phyloP scores from a whole-genome alignment of 169 alveolate species.

The Cryptosporidium meleagridis region DNA sequence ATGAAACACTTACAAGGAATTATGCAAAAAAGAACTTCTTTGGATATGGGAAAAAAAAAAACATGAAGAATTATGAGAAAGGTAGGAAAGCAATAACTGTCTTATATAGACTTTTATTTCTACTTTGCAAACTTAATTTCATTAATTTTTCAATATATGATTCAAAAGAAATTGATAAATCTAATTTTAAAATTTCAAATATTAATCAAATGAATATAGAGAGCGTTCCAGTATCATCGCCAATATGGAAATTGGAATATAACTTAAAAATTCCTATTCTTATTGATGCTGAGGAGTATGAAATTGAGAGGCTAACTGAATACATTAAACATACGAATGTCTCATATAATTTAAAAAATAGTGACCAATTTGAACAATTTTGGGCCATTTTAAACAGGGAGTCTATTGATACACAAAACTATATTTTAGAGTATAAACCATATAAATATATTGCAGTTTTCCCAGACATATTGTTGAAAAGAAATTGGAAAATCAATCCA shows the following conservation, averaged over 20 bases:
- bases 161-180: not conserved
- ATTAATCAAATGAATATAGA: not conserved
- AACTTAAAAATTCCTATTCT: constrained; percentile 16
- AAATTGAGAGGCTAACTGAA: constrained; percentile 1
- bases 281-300: not conserved
- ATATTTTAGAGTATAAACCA: not conserved
- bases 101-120: not conserved
- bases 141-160: not conserved
- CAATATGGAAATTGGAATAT: constrained; percentile 19
- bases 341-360: not conserved
- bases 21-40: constrained; percentile 3
- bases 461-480: constrained; percentile 46
- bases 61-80: not conserved
- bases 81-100: constrained; percentile 42
- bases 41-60: not conserved
- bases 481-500: constrained; percentile 55
- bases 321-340: constrained; percentile 5
- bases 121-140: constrained; percentile 27
- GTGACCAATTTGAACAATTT: constrained; percentile 23
- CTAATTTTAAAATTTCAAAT: not conserved
- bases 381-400: constrained; percentile 23
- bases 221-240: constrained; percentile 1
- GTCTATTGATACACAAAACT: constrained; percentile 24
- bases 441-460: not conserved
- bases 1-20: constrained; percentile 53